Conservation (phyloP, 352 stramenopile genomes). For the Pythium volutum region DNA sequence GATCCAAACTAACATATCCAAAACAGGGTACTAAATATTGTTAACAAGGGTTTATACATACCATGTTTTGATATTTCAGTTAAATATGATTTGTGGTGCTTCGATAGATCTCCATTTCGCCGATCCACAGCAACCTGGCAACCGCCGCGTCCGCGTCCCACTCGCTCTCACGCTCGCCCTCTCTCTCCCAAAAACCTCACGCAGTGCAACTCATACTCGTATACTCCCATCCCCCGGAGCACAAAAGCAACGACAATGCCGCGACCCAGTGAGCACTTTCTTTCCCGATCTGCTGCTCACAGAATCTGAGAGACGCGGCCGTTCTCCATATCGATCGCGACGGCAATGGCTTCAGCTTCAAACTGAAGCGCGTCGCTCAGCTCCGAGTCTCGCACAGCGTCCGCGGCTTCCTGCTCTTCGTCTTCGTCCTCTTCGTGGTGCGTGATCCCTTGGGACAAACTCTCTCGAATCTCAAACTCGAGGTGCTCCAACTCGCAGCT, state of each 20-base stretch:
- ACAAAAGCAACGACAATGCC: not conserved
- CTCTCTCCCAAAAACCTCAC: no score
- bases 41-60: not conserved
- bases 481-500: conserved; percentile 2
- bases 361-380: conserved; percentile 10
- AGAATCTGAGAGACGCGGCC: conserved; percentile 12
- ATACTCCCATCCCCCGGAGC: no score
- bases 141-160: no score
- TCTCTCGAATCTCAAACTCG: conserved; percentile 13
- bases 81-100: no score
- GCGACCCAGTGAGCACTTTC: not conserved
- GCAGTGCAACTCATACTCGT: no score
- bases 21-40: not conserved
- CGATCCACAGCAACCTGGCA: no score
- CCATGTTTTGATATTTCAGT: conserved; percentile 11
- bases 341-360: conserved; percentile 17
- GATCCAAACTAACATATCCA: not conserved
- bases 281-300: not conserved
- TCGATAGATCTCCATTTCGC: no score
- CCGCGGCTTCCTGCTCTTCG: not conserved
- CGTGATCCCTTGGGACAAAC: not conserved
- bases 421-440: not conserved
- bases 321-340: conserved; percentile 19
- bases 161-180: no score
- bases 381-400: not conserved